These are phyloP conservation scores for Stephanodiscus minutulus DNA, from an alignment of 108 stramenopile species.

Conservation along the genomic window DNA sequence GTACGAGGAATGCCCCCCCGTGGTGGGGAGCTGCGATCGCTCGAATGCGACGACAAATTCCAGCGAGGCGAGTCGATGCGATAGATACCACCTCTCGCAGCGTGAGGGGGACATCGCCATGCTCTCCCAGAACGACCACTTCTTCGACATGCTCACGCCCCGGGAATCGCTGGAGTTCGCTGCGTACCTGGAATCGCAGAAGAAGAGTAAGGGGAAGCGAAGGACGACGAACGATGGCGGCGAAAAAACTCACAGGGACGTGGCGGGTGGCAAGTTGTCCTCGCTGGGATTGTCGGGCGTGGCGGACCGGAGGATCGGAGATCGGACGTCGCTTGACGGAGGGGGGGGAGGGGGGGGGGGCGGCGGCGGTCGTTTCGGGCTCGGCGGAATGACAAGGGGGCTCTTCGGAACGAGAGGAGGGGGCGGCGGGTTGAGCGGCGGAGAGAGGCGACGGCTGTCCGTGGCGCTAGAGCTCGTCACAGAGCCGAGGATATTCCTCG, in stretches of 20 bases:
- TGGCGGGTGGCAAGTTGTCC: constrained; percentile 54
- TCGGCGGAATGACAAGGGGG: constrained; percentile 1
- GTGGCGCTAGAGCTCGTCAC: constrained; percentile 79
- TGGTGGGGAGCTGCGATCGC: neutral
- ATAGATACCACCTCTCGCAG: constrained; percentile 33
- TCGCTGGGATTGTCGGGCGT: constrained; percentile 63
- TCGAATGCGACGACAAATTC: constrained; percentile 3
- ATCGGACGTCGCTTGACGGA: constrained; percentile 51
- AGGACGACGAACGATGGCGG: neutral
- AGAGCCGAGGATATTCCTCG: constrained; percentile 67
- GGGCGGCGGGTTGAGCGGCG: constrained; percentile 65
- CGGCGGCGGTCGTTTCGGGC: constrained; percentile 5
- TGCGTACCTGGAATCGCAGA: constrained; percentile 65
- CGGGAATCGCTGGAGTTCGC: constrained; percentile 82
- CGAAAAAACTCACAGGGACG: constrained; percentile 23
- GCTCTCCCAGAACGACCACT: constrained; percentile 78
- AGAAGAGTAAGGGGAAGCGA: constrained; percentile 3
- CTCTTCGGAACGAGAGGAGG: constrained; percentile 20
- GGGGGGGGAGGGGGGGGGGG: constrained; percentile 9
- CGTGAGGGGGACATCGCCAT: constrained; percentile 73
- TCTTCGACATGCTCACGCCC: constrained; percentile 82
- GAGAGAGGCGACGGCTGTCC: constrained; percentile 79
- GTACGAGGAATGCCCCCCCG: constrained; percentile 29
- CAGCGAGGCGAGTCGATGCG: neutral
- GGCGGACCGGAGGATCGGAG: constrained; percentile 62